Percentiles rank a stretch among this genome's conserved stretches.
phyloP scores from a whole-genome alignment of 805 yeast genomes.

The Saccharomycopsis sp. region DNA sequence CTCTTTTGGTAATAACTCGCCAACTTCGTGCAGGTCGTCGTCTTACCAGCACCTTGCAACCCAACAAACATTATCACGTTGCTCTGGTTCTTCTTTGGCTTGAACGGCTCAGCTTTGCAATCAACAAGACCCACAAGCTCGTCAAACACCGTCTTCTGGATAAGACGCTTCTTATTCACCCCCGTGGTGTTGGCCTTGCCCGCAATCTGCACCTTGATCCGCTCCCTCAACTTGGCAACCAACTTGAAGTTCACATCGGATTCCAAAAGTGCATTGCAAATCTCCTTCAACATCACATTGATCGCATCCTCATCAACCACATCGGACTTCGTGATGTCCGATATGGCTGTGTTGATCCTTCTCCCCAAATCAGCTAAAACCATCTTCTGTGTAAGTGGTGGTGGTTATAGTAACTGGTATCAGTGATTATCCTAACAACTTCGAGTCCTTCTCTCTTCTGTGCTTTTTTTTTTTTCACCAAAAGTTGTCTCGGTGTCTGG shows the following conservation, averaged over 20 bases:
- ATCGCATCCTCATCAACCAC: constrained; percentile 54
- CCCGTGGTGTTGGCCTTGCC: constrained; percentile 43
- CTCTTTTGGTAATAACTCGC: constrained; percentile 91
- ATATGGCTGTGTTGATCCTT: constrained; percentile 65
- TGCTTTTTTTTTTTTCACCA: too few relatives aligned
- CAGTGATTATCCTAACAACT: too few relatives aligned
- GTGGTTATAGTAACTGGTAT: too few relatives aligned
- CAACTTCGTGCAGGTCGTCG: constrained; percentile 92
- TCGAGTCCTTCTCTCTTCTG: too few relatives aligned
- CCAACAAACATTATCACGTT: constrained; percentile 96
- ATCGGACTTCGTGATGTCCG: constrained; percentile 49
- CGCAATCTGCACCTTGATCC: constrained; percentile 51
- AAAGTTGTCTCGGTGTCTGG: too few relatives aligned
- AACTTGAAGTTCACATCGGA: constrained; percentile 88
- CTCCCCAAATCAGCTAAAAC: constrained; percentile 56
- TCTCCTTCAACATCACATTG: constrained; percentile 71
- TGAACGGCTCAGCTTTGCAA: constrained; percentile 49
- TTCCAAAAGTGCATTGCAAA: constrained; percentile 83
- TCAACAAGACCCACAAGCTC: constrained; percentile 85
- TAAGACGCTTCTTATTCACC: constrained; percentile 63
- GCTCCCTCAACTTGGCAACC: constrained; percentile 68
- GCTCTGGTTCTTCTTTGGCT: constrained; percentile 75
- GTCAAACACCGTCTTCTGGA: constrained; percentile 90
- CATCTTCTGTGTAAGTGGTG: constrained; percentile 30
- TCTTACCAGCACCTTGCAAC: constrained; percentile 97